Conservation (phyloP, 352 stramenopile genomes). For the Globisporangium cederbergense region DNA sequence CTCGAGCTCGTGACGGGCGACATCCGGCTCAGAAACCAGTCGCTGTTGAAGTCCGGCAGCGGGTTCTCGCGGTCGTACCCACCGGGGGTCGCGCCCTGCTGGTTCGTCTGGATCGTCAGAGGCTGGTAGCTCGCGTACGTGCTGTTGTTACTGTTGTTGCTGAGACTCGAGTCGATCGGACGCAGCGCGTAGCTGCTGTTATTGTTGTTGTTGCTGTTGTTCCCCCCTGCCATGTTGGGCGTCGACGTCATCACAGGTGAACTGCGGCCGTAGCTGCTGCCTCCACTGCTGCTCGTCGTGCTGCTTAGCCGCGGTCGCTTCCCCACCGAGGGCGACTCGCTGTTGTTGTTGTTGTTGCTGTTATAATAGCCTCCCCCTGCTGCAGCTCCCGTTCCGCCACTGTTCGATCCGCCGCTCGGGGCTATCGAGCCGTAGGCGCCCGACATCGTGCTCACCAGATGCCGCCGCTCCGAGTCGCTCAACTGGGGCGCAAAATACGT, state of each 20-base stretch:
- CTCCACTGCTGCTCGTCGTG: slow-evolving; percentile 23
- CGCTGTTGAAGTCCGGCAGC: slow-evolving; percentile 43
- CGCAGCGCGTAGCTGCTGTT: slow-evolving; percentile 17
- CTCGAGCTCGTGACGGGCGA: slow-evolving; percentile 19
- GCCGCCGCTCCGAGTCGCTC: slow-evolving; percentile 12
- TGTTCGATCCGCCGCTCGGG: not conserved
- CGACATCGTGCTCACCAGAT: slow-evolving; percentile 14
- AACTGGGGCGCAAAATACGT: slow-evolving; percentile 13
- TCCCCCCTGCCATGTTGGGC: not conserved
- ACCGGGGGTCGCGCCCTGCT: slow-evolving; percentile 17
- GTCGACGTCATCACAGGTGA: slow-evolving; percentile 15
- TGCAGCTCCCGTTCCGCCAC: not conserved
- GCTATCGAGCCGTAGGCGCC: slow-evolving; percentile 4
- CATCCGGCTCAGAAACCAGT: slow-evolving; percentile 33
- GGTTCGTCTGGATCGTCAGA: slow-evolving; percentile 16
- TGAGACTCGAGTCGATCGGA: slow-evolving; percentile 16
- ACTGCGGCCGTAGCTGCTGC: slow-evolving; percentile 22
- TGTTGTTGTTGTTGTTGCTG: slow-evolving; percentile 1
- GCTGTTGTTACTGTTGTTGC: slow-evolving; percentile 16
- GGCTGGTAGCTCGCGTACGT: slow-evolving; percentile 20
- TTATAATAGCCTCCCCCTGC: slow-evolving; percentile 11
- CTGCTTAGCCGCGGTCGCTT: slow-evolving; percentile 24
- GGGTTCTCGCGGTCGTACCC: slow-evolving; percentile 42
- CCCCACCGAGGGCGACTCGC: slow-evolving; percentile 14
- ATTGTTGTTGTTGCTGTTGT: not conserved